Conservation (phyloP, 1,284 basidiomycete genomes). For the Vanrija sp. region DNA sequence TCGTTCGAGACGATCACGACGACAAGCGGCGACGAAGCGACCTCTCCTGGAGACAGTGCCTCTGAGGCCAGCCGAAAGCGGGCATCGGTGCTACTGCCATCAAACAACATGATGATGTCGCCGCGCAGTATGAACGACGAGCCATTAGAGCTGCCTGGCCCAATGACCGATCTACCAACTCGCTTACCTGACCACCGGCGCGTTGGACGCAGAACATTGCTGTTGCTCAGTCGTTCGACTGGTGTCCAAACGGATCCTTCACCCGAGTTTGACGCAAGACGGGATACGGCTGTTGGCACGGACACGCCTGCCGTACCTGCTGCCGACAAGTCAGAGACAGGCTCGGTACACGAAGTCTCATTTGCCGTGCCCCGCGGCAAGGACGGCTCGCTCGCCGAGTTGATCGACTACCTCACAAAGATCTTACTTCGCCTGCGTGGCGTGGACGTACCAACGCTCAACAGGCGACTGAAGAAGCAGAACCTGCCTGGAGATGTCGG, state of each 20-base stretch:
- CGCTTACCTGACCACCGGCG: conserved; percentile 18
- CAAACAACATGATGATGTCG: conserved; percentile 3
- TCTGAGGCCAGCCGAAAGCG: conserved; percentile 34
- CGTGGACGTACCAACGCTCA: conserved; percentile 82
- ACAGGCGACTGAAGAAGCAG: conserved; percentile 85
- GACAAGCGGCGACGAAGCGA: conserved; percentile 19
- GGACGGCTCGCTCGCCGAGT: conserved; percentile 3
- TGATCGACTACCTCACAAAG: conserved; percentile 56
- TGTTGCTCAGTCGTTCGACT: conserved; percentile 61
- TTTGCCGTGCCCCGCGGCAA: background rate
- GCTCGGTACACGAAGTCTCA: conserved; percentile 25
- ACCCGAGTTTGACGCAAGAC: conserved; percentile 1
- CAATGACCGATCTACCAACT: background rate
- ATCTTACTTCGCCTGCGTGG: conserved; percentile 68
- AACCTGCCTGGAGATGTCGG: conserved; percentile 77
- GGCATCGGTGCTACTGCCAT: conserved; percentile 30
- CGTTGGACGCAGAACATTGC: conserved; percentile 50
- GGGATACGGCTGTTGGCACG: no score
- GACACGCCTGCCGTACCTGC: conserved; percentile 6
- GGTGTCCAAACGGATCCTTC: conserved; percentile 69
- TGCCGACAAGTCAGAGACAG: conserved; percentile 33
- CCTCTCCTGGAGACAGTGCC: conserved; percentile 29
- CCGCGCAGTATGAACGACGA: conserved; percentile 5
- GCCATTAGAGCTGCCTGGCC: background rate
- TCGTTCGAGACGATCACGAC: background rate